Conservation (phyloP, 495 filamentous ascomycete genomes). For the Podospora anserina region DNA sequence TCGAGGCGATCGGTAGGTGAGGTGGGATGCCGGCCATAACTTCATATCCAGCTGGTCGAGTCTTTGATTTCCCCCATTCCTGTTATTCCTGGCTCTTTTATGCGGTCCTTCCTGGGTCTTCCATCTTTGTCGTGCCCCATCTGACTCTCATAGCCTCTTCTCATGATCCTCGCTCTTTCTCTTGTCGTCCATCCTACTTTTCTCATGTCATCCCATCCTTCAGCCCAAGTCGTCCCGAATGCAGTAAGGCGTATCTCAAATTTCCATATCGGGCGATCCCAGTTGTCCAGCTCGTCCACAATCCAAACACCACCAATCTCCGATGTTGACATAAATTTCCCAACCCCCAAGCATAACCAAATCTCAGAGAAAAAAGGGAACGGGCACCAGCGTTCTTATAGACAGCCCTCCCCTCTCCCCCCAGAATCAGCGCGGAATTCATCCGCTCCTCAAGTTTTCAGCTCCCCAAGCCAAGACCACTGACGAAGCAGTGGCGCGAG, state of each 20-base stretch:
- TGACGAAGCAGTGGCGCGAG: conserved; percentile 1
- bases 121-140: neutral
- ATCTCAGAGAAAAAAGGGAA: neutral
- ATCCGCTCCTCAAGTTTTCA: neutral
- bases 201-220: neutral
- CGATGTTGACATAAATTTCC: neutral
- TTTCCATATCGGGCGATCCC: neutral
- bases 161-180: neutral
- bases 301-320: neutral
- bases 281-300: neutral
- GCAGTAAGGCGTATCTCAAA: neutral
- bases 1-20: neutral
- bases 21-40: neutral
- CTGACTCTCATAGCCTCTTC: neutral
- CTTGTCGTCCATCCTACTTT: neutral
- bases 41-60: neutral
- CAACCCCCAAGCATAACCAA: neutral
- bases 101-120: neutral
- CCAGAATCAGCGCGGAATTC: conserved; percentile 4
- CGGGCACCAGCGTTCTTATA: neutral
- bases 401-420: neutral
- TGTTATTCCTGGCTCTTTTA: neutral
- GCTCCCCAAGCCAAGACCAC: conserved; percentile 16
- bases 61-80: neutral
- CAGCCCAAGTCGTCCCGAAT: neutral